Percentiles rank a stretch among this genome's conserved stretches.
Evolutionary conservation across 306 rosid species (phyloP).

Genomic region (Delonix regia): DNA sequence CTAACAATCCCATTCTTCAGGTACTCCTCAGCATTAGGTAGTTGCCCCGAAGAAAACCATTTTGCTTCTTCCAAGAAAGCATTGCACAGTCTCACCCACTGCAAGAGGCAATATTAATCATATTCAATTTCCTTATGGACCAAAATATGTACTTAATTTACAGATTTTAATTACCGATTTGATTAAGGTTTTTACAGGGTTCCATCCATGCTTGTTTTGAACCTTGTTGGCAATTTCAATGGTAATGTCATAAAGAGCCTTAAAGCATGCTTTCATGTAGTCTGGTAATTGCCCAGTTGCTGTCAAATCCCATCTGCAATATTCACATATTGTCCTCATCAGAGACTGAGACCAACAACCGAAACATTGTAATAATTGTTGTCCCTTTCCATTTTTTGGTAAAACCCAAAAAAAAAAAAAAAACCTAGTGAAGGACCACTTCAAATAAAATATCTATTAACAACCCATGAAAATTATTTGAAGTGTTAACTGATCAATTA

Average conservation of each 20-base stretch:
- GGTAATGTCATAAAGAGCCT: slow-evolving; percentile 7
- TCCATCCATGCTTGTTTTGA: not conserved
- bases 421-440: too few species aligned
- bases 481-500: too few species aligned
- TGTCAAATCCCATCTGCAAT: slow-evolving; percentile 25
- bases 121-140: not conserved
- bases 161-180: slow-evolving; percentile 14
- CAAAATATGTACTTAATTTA: not conserved
- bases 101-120: not conserved
- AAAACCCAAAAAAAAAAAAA: too few species aligned
- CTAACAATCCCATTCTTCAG: slow-evolving; percentile 42
- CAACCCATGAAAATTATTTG: too few species aligned
- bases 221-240: not conserved
- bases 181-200: not conserved
- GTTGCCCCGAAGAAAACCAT: slow-evolving; percentile 38
- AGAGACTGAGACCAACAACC: not conserved
- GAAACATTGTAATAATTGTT: too few species aligned
- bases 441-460: too few species aligned
- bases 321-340: not conserved
- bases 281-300: slow-evolving; percentile 8
- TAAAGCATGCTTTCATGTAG: slow-evolving; percentile 14
- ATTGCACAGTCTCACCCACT: slow-evolving; percentile 49
- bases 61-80: slow-evolving; percentile 47
- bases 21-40: slow-evolving; percentile 43
- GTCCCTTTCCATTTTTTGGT: too few species aligned